Conservation (phyloP, 192 early-diverging fungal species). For the Coemansia sp. region DNA sequence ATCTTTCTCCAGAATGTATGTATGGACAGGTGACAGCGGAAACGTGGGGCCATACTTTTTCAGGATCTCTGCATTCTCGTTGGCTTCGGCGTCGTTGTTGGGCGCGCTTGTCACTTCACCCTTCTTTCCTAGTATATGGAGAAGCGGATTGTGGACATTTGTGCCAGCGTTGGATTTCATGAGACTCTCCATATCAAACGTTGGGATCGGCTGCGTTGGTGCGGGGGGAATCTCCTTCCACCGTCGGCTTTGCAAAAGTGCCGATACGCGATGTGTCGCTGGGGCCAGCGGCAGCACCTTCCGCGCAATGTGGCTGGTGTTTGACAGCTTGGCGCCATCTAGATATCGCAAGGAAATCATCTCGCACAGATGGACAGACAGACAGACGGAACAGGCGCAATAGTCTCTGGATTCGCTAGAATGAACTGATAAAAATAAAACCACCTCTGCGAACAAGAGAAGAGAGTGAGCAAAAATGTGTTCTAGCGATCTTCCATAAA, state of each 20-base stretch:
- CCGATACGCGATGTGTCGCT: constrained; percentile 3
- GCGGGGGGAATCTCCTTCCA: constrained; percentile 1
- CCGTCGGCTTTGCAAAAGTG: constrained; percentile 22
- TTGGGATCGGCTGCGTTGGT: background rate
- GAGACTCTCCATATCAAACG: constrained; percentile 10
- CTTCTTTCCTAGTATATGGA: constrained; percentile 3
- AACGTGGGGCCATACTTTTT: constrained; percentile 7
- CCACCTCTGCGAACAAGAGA: no score
- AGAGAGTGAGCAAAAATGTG: no score
- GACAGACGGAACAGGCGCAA: no score
- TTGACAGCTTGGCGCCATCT: background rate
- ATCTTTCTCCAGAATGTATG: constrained; percentile 9
- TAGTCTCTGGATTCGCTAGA: background rate
- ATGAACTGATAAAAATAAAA: background rate
- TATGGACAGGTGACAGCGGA: constrained; percentile 21
- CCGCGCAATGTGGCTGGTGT: background rate
- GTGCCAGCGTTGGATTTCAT: background rate
- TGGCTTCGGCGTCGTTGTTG: background rate
- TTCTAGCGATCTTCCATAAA: no score
- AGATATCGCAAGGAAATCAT: constrained; percentile 5
- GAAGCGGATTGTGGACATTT: constrained; percentile 37
- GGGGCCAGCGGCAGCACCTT: background rate
- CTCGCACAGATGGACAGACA: background rate
- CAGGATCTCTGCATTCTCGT: constrained; percentile 1
- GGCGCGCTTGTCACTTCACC: background rate